phyloP scores from a whole-genome alignment of 768 basidiomycete genomes.

The Trametes sanguinea region DNA sequence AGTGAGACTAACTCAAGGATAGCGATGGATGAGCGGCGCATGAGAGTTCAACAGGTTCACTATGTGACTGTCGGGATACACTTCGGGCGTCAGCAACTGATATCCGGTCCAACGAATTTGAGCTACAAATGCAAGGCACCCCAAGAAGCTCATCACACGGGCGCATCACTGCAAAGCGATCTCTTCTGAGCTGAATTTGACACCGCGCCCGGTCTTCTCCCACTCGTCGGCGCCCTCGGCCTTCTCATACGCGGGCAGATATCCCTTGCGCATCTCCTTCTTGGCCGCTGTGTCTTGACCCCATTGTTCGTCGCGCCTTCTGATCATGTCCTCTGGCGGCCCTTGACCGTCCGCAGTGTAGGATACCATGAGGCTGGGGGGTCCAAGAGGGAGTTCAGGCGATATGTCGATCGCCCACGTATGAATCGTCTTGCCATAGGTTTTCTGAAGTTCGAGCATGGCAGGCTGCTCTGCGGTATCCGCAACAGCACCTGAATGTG shows the following conservation, averaged over 20 bases:
- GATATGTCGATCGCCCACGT: constrained; percentile 42
- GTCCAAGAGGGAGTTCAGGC: constrained; percentile 46
- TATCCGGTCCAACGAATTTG: too few species aligned
- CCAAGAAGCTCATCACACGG: neutral
- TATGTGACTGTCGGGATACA: too few species aligned
- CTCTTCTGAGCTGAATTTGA: constrained; percentile 37
- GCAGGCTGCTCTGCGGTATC: constrained; percentile 40
- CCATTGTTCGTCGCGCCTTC: constrained; percentile 36
- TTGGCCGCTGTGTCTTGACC: constrained; percentile 40
- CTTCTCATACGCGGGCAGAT: constrained; percentile 43
- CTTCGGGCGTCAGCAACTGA: too few species aligned
- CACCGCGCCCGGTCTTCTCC: constrained; percentile 37
- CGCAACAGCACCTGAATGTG: constrained; percentile 31
- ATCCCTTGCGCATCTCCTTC: constrained; percentile 36
- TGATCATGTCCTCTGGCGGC: constrained; percentile 34
- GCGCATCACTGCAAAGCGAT: constrained; percentile 1
- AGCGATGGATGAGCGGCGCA: too few species aligned
- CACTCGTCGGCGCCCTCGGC: constrained; percentile 41
- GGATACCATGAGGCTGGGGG: constrained; percentile 50
- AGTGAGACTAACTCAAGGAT: too few species aligned
- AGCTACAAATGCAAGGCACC: neutral
- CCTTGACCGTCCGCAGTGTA: constrained; percentile 41
- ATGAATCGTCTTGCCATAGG: constrained; percentile 50
- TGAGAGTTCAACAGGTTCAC: too few species aligned
- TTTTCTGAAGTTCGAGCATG: constrained; percentile 48